phyloP scores from a whole-genome alignment of 208 protist genomes.

The Acanthamoeba sp. region DNA sequence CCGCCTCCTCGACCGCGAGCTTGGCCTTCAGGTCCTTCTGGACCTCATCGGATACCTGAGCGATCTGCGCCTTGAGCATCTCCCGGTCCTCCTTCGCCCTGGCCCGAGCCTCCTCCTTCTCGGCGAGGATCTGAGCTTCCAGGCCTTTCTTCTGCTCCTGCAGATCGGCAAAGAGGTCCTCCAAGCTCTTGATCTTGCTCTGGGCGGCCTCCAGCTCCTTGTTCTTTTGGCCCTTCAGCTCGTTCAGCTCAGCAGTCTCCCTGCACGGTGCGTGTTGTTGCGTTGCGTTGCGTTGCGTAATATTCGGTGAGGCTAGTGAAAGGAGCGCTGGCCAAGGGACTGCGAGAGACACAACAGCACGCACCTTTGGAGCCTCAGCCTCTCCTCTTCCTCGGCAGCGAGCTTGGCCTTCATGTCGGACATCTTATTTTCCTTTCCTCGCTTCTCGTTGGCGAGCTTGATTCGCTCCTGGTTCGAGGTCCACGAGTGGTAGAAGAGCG shows the following conservation, averaged over 20 bases:
- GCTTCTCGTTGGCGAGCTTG: slow-evolving; percentile 40
- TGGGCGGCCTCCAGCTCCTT: slow-evolving; percentile 9
- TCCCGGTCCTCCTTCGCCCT: background rate
- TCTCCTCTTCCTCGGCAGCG: slow-evolving; percentile 10
- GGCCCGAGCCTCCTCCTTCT: background rate
- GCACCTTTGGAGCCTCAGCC: background rate
- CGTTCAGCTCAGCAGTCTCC: slow-evolving; percentile 5
- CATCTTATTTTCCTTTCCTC: background rate
- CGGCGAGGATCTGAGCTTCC: background rate
- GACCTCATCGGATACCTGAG: background rate
- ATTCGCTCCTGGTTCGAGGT: slow-evolving; percentile 41
- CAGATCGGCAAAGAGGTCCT: background rate
- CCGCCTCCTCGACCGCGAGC: slow-evolving; percentile 1
- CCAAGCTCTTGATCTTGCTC: slow-evolving; percentile 26
- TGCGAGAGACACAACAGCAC: background rate
- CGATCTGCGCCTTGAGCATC: background rate
- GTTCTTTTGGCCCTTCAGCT: slow-evolving; percentile 18
- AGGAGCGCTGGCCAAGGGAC: background rate
- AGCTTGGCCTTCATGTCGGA: slow-evolving; percentile 33
- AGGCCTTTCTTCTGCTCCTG: background rate
- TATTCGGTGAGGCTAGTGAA: background rate
- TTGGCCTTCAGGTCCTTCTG: background rate
- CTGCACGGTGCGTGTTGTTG: background rate
- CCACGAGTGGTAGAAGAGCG: slow-evolving; percentile 53
- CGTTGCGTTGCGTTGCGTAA: no score